Percentiles rank a stretch among this genome's conserved stretches.
These are phyloP conservation scores for Spathaspora sp. DNA, from an alignment of 1,139 yeast species.

Conservation along the genomic window DNA sequence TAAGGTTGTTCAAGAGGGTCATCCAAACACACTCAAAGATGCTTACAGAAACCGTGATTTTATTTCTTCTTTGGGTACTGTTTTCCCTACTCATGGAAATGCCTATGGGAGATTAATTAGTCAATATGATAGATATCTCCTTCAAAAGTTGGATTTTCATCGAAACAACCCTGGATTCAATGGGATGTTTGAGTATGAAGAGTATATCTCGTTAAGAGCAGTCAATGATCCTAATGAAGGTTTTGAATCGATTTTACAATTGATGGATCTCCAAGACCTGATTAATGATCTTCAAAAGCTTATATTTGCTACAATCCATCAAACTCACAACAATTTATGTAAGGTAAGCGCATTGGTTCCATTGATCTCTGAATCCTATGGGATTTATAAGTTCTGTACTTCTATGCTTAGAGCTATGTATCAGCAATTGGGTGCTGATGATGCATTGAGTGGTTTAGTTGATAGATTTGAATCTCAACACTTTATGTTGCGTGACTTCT, in stretches of 20 bases:
- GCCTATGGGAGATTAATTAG: slow-evolving; percentile 74
- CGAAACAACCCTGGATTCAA: slow-evolving; percentile 84
- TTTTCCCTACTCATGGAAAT: slow-evolving; percentile 40
- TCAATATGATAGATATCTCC: slow-evolving; percentile 71
- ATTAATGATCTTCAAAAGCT: slow-evolving; percentile 79
- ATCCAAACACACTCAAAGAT: slow-evolving; percentile 78
- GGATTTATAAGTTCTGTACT: slow-evolving; percentile 84
- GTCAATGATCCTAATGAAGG: slow-evolving; percentile 97
- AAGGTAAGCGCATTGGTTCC: slow-evolving; percentile 88
- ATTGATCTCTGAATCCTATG: slow-evolving; percentile 88
- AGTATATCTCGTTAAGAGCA: slow-evolving; percentile 81
- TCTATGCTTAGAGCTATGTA: slow-evolving; percentile 91
- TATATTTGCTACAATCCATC: slow-evolving; percentile 71
- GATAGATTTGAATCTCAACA: slow-evolving; percentile 81
- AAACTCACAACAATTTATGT: slow-evolving; percentile 70
- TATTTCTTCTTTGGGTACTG: slow-evolving; percentile 40
- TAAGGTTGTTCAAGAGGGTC: slow-evolving; percentile 96
- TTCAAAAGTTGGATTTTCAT: slow-evolving; percentile 80
- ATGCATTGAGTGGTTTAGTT: slow-evolving; percentile 72
- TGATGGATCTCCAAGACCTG: slow-evolving; percentile 84
- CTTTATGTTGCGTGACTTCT: slow-evolving; percentile 74
- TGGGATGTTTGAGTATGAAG: slow-evolving; percentile 95
- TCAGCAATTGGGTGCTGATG: slow-evolving; percentile 73
- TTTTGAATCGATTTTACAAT: slow-evolving; percentile 81
- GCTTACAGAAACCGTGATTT: slow-evolving; percentile 68